Evolutionary conservation across 2,329 filamentous ascomycete genomes (phyloP).

Genomic region (Penicillium sp.): DNA sequence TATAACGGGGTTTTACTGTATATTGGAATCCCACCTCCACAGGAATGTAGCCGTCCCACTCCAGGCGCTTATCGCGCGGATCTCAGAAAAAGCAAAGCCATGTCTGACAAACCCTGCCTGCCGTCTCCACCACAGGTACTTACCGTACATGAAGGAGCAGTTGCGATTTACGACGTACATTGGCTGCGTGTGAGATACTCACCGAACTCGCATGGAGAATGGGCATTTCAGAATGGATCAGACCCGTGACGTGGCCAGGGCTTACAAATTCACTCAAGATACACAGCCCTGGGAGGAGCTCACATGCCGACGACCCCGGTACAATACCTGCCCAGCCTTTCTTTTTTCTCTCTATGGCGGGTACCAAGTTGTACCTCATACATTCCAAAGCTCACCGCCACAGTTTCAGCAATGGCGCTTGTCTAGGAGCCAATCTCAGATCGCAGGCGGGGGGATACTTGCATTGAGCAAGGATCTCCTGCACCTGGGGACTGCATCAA

Average conservation of each 20-base stretch:
- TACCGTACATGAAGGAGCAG: neutral
- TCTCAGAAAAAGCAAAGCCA: neutral
- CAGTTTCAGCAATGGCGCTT: neutral
- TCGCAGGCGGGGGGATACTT: neutral
- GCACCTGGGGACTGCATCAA: neutral
- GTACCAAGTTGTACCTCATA: neutral
- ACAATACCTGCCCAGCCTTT: neutral
- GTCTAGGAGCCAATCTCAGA: constrained; percentile 1
- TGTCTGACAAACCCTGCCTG: neutral
- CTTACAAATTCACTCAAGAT: neutral
- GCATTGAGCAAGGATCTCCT: constrained; percentile 4
- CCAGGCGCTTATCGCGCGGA: constrained; percentile 7
- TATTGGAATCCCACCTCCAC: neutral
- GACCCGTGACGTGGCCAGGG: neutral
- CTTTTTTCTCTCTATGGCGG: neutral
- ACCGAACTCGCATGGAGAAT: neutral
- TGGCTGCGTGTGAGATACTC: neutral
- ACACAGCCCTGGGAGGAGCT: neutral
- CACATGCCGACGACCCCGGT: neutral
- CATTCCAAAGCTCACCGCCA: constrained; percentile 5
- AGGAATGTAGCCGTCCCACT: neutral
- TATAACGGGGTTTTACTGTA: too few species aligned
- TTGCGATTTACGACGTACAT: neutral
- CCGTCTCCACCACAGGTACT: neutral
- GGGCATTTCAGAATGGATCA: neutral